Conservation (phyloP, 2,329 filamentous ascomycete genomes). For the Xylariales sp. region DNA sequence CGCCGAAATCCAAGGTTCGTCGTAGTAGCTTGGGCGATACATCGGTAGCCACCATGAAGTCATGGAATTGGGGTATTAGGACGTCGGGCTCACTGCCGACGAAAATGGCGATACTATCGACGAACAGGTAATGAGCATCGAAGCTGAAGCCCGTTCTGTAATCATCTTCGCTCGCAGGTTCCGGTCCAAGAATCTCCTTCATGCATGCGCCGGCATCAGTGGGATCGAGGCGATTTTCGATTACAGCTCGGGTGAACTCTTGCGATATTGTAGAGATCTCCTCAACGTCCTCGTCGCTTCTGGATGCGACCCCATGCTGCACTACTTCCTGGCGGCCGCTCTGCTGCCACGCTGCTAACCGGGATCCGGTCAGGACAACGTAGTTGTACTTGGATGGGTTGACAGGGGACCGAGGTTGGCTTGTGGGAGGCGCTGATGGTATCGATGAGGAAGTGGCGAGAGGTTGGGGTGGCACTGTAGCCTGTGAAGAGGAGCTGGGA, state of each 20-base stretch:
- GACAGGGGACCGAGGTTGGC: slow-evolving; percentile 22
- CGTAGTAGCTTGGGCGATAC: slow-evolving; percentile 72
- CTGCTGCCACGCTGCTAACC: slow-evolving; percentile 62
- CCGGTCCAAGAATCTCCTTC: slow-evolving; percentile 65
- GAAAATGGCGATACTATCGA: slow-evolving; percentile 77
- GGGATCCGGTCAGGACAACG: slow-evolving; percentile 67
- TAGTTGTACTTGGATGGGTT: slow-evolving; percentile 59
- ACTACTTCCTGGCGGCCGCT: slow-evolving; percentile 64
- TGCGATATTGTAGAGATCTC: slow-evolving; percentile 72
- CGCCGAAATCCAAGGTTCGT: slow-evolving; percentile 71
- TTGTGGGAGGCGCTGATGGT: slow-evolving; percentile 15
- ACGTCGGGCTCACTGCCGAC: slow-evolving; percentile 61
- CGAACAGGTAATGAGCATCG: slow-evolving; percentile 66
- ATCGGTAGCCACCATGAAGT: slow-evolving; percentile 67
- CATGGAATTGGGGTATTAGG: slow-evolving; percentile 49
- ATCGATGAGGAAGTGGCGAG: slow-evolving; percentile 22
- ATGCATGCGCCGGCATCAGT: slow-evolving; percentile 67
- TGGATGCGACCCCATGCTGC: slow-evolving; percentile 58
- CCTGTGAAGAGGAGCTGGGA: slow-evolving; percentile 33
- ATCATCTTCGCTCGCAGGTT: slow-evolving; percentile 45
- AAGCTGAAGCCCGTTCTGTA: slow-evolving; percentile 42
- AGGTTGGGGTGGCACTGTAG: slow-evolving; percentile 17
- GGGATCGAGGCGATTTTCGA: slow-evolving; percentile 64
- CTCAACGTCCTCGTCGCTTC: slow-evolving; percentile 62
- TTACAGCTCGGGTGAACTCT: slow-evolving; percentile 73